These are phyloP conservation scores for Rhodosporidiobolus odoratus DNA, from an alignment of 768 basidiomycete genomes.

Conservation along the genomic window DNA sequence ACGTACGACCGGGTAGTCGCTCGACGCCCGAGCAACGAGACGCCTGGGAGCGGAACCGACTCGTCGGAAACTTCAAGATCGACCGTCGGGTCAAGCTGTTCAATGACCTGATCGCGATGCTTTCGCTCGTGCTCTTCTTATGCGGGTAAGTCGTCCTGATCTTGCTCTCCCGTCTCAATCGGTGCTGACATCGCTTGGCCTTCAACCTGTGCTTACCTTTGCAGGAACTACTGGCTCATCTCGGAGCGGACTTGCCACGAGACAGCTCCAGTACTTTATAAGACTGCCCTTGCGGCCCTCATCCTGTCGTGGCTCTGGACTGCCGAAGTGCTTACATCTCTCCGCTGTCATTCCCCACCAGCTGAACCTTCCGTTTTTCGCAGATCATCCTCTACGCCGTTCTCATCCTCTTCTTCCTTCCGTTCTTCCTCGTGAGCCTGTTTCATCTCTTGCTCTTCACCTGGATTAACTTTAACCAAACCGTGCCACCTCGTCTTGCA, in stretches of 20 bases:
- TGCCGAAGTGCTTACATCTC: conserved; percentile 24
- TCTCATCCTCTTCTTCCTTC: conserved; percentile 40
- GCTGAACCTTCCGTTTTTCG: background rate
- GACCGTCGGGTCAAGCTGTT: conserved; percentile 2
- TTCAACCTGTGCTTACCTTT: no score
- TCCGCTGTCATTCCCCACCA: background rate
- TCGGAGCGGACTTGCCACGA: background rate
- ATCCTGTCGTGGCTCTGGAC: conserved; percentile 34
- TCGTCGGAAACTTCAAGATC: background rate
- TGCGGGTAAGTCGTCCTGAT: conserved; percentile 4
- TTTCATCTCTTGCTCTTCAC: background rate
- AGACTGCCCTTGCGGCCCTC: conserved; percentile 27
- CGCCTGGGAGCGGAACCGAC: conserved; percentile 13
- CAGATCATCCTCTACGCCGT: conserved; percentile 37
- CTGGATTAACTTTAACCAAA: background rate
- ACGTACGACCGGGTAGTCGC: background rate
- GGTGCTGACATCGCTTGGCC: background rate
- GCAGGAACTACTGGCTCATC: conserved; percentile 36
- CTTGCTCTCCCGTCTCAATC: background rate
- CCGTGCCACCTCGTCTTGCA: no score
- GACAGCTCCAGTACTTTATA: conserved; percentile 30
- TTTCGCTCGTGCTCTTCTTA: conserved; percentile 21
- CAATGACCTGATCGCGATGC: conserved; percentile 17
- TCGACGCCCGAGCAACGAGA: background rate
- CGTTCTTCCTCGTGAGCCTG: conserved; percentile 23